Percentiles rank a stretch among this genome's conserved stretches.
Conservation (phyloP, 2,329 filamentous ascomycete species). For the Beauveria sp. region DNA sequence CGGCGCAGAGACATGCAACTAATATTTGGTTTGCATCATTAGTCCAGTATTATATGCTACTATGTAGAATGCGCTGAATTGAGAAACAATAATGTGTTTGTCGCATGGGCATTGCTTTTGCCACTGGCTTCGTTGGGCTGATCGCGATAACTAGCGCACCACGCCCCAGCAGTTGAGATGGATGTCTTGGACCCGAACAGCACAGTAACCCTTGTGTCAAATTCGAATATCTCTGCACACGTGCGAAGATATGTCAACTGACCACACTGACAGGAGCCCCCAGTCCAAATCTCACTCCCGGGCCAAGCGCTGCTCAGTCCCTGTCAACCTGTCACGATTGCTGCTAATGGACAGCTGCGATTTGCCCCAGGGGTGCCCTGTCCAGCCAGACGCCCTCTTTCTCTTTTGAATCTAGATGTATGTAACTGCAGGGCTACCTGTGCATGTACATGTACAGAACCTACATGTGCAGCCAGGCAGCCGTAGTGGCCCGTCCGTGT, state of each 20-base stretch:
- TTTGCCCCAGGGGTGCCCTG: constrained; percentile 4
- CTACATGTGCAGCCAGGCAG: background rate
- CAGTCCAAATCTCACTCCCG: background rate
- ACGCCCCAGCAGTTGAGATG: no score
- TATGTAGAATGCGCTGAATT: no score
- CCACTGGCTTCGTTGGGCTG: no score
- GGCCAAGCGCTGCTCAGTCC: background rate
- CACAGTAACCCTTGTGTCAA: background rate
- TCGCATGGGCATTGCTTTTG: no score
- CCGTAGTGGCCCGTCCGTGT: background rate
- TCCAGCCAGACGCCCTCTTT: background rate
- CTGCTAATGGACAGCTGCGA: background rate
- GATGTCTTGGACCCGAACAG: background rate
- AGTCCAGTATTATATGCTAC: no score
- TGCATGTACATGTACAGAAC: constrained; percentile 1
- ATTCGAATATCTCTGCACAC: background rate
- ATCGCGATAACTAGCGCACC: no score
- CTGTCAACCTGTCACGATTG: background rate
- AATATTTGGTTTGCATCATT: no score
- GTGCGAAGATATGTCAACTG: background rate
- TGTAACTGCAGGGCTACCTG: constrained; percentile 4
- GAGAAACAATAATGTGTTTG: no score
- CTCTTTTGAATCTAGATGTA: constrained; percentile 2
- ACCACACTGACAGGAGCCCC: background rate
- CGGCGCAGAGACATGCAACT: background rate